phyloP scores from a whole-genome alignment of 768 basidiomycete genomes.

The Pisolithus microcarpus region DNA sequence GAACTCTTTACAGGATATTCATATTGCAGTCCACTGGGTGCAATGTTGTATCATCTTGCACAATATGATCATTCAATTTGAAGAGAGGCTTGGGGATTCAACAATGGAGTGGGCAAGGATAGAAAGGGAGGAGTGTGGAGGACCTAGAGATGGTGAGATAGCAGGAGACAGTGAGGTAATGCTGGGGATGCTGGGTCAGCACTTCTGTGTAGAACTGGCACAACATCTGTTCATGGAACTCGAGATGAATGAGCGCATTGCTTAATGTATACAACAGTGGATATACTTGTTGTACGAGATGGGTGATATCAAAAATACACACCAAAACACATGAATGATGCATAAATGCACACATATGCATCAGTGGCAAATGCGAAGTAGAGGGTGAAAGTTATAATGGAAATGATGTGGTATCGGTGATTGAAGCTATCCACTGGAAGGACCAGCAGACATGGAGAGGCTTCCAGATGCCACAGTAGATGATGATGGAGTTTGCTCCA shows the following conservation, averaged over 20 bases:
- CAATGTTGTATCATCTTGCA: constrained; percentile 4
- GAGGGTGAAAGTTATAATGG: not conserved
- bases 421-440: not conserved
- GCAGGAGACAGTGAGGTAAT: not conserved
- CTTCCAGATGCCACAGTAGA: not conserved
- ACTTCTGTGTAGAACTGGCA: not conserved
- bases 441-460: too few relatives aligned
- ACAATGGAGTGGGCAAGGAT: not conserved
- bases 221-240: not conserved
- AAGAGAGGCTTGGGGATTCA: not conserved
- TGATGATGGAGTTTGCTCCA: not conserved
- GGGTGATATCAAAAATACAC: not conserved
- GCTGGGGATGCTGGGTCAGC: not conserved
- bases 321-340: not conserved
- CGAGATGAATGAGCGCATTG: not conserved
- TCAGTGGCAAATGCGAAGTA: not conserved
- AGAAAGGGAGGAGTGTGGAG: not conserved
- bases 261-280: not conserved
- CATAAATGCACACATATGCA: not conserved
- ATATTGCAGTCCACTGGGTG: not conserved
- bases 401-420: not conserved
- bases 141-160: too few relatives aligned
- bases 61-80: constrained; percentile 1
- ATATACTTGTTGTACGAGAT: not conserved
- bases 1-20: not conserved